Base-by-base conservation (phyloP, 106 monocot genomes). In the Dendrobium nobile region DNA sequence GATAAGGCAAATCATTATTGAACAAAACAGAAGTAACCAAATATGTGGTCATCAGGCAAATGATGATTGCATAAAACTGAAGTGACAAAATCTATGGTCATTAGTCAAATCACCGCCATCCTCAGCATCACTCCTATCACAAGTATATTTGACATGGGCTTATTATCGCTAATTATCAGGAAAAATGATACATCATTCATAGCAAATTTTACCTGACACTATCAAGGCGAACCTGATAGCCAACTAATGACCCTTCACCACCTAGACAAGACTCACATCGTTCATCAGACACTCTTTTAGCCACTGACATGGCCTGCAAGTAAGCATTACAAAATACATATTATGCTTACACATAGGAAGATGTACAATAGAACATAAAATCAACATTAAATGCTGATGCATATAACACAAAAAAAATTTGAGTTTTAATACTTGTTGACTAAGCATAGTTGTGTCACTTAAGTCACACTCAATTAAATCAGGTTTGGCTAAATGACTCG, bases 201-300 rank as follows among this genome's bases (percentile, higher is more conserved):
- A 15, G 4, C 10, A 67, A 75, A 1, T 67, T 67, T 85, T 27
- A 99, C 98, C 98, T 92, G 43, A 92, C 89, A 88, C 91, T 93
- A 20, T 99, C 98, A 83, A 99, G 92, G 27, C 98, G 95, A 82
- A 99, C 98, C 85, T 99, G 98, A 85, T 83, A 99, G 75, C 98
- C 98, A 86, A 99, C 90, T 79, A 93, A 77, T 41, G 98, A 99
- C 82, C 83, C 85, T 73, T 85, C 81, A 75, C 70, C 78, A 47
- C 98, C 95, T 20, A 90, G 98, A 40, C 82, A 85, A 59, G 87
- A 75, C 85, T 99, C 98, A 80, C 92, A 99, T 47, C 98, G 92
- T 77, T 99, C 98, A 80, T 88, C 87, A 65, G 98, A 91, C 67
- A 99, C 98, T 87, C 98, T 89, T 91, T 99, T 95, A 54, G 98